Conservation (phyloP, 441 rosid genomes). For the Raphanus hybrid region DNA sequence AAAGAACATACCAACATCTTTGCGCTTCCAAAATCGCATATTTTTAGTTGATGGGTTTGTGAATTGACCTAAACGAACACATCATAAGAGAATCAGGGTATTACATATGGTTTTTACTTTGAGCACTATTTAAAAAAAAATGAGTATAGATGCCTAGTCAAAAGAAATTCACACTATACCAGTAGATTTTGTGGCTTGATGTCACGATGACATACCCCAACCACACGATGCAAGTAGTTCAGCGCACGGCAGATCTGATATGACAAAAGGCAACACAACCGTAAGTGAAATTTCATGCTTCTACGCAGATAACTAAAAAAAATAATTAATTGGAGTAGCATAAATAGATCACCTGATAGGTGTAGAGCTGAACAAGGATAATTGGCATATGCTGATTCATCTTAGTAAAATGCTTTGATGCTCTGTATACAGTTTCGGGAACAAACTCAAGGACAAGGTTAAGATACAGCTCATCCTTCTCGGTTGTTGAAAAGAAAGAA, state of each 20-base stretch:
- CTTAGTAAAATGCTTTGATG: conserved; percentile 68
- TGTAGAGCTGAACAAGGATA: conserved; percentile 71
- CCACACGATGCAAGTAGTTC: conserved; percentile 76
- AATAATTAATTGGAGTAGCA: not conserved
- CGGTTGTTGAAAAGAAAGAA: conserved; percentile 82
- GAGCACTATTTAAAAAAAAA: not conserved
- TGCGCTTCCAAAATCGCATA: conserved; percentile 95
- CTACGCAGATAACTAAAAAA: conserved; percentile 17
- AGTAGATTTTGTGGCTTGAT: conserved; percentile 92
- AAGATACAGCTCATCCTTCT: conserved; percentile 79
- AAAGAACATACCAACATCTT: conserved; percentile 78
- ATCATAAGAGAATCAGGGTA: conserved; percentile 17
- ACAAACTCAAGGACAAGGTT: conserved; percentile 87
- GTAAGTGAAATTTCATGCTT: not conserved
- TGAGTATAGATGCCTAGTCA: not conserved
- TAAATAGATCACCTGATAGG: conserved; percentile 65
- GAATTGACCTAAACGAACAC: conserved; percentile 72
- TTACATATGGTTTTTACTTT: not conserved
- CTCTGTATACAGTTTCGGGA: conserved; percentile 81
- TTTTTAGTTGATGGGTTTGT: conserved; percentile 76
- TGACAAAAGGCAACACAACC: conserved; percentile 15
- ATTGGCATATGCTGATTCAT: conserved; percentile 71
- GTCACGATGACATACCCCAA: conserved; percentile 91
- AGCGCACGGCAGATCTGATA: conserved; percentile 83
- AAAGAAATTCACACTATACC: conserved; percentile 48